phyloP scores from a whole-genome alignment of 1,139 yeast species.

The Yamadazyma mexicana region DNA sequence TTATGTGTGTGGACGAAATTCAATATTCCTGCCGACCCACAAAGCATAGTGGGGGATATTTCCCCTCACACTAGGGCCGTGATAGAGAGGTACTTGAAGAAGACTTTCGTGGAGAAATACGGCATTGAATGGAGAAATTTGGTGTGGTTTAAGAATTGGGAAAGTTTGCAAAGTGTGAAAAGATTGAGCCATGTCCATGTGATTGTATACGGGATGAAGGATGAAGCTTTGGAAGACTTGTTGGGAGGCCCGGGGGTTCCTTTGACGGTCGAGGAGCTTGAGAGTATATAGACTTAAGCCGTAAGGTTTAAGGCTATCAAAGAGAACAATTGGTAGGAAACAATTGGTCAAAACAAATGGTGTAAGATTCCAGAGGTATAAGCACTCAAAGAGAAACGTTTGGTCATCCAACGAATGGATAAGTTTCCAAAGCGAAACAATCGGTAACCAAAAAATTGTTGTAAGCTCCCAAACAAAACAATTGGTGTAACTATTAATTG shows the following conservation, averaged over 20 bases:
- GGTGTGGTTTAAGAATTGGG: constrained; percentile 66
- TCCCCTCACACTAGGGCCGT: constrained; percentile 32
- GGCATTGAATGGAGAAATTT: constrained; percentile 38
- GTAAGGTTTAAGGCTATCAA: neutral
- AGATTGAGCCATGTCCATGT: constrained; percentile 62
- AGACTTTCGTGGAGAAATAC: constrained; percentile 41
- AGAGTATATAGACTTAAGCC: neutral
- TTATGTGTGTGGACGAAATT: constrained; percentile 47
- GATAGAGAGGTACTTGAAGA: constrained; percentile 39
- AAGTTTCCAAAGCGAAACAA: no score
- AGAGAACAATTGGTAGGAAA: no score
- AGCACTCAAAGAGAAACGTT: no score
- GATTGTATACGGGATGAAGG: constrained; percentile 37
- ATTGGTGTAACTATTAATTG: no score
- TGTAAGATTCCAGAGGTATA: no score
- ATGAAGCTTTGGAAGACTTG: constrained; percentile 20
- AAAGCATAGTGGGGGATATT: constrained; percentile 46
- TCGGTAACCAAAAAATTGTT: no score
- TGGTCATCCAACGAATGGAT: no score
- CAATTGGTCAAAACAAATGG: no score
- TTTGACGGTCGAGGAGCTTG: constrained; percentile 20
- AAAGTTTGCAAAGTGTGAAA: constrained; percentile 57
- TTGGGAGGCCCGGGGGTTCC: constrained; percentile 22
- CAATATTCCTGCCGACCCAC: constrained; percentile 31
- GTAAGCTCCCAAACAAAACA: no score